Percentiles rank a stretch among this genome's conserved stretches.
Conservation (phyloP, 1,284 basidiomycete species). For the Irpex lacteus region DNA sequence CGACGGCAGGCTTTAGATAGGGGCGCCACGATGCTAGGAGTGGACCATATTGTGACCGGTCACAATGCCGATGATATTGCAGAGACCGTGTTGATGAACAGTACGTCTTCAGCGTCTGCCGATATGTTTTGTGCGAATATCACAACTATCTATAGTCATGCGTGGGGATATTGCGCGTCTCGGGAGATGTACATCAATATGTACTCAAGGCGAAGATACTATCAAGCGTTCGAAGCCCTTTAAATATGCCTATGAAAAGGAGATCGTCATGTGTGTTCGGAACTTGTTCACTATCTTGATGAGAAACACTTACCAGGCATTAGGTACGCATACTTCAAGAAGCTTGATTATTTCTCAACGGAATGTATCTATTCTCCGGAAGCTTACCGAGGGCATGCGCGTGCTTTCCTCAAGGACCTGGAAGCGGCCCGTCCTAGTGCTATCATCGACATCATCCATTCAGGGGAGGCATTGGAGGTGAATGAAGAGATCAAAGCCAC, state of each 20-base stretch:
- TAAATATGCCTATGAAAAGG: constrained; percentile 99
- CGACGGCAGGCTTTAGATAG: constrained; percentile 94
- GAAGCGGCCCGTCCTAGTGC: constrained; percentile 92
- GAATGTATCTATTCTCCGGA: constrained; percentile 99
- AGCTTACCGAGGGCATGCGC: constrained; percentile 95
- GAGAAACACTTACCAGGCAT: not conserved
- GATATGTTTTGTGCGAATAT: constrained; percentile 4
- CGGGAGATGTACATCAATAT: constrained; percentile 91
- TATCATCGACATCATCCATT: constrained; percentile 98
- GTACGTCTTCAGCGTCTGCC: constrained; percentile 44
- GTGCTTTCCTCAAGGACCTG: constrained; percentile 92
- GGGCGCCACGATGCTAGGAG: constrained; percentile 84
- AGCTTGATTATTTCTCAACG: constrained; percentile 97
- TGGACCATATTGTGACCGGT: constrained; percentile 98
- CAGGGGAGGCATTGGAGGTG: constrained; percentile 86
- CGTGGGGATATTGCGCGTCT: constrained; percentile 95
- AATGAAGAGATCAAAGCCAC: constrained; percentile 74
- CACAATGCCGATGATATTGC: constrained; percentile 99
- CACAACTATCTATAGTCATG: constrained; percentile 66
- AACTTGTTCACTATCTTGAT: not conserved
- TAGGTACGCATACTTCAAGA: constrained; percentile 98
- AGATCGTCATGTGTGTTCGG: constrained; percentile 89
- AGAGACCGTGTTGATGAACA: constrained; percentile 99
- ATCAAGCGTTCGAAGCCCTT: constrained; percentile 98
- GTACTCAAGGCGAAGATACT: constrained; percentile 90